Percentiles rank a stretch among this genome's conserved stretches.
These are phyloP conservation scores for Yamadazyma takamatsuzukensis DNA, from an alignment of 805 yeast species.

Conservation along the genomic window DNA sequence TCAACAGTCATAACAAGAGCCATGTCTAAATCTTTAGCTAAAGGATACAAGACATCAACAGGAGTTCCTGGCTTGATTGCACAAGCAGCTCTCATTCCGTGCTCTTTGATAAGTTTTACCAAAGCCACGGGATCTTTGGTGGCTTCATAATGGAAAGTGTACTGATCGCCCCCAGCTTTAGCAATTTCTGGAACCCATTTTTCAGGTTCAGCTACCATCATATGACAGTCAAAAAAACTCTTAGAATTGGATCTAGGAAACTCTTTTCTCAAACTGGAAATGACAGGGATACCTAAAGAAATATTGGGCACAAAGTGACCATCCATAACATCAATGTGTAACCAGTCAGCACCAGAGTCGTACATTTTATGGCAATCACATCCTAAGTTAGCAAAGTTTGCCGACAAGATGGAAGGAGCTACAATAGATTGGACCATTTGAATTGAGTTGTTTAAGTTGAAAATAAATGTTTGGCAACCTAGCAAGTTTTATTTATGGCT, in stretches of 20 bases:
- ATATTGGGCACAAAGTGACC: slow-evolving; percentile 98
- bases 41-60: slow-evolving; percentile 73
- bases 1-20: slow-evolving; percentile 98
- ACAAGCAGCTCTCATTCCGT: slow-evolving; percentile 91
- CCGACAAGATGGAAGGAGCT: slow-evolving; percentile 93
- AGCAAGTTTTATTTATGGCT: no score
- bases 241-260: slow-evolving; percentile 62
- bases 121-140: slow-evolving; percentile 73
- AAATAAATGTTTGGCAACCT: no score
- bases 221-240: slow-evolving; percentile 86
- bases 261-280: slow-evolving; percentile 68
- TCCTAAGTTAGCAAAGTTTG: slow-evolving; percentile 87
- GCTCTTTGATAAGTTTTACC: slow-evolving; percentile 67
- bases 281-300: slow-evolving; percentile 89
- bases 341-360: slow-evolving; percentile 88
- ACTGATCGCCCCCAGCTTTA: slow-evolving; percentile 91
- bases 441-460: not conserved
- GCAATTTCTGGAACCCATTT: slow-evolving; percentile 93
- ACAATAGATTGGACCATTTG: slow-evolving; percentile 74
- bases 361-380: slow-evolving; percentile 81
- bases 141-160: slow-evolving; percentile 94
- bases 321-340: slow-evolving; percentile 98
- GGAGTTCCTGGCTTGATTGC: slow-evolving; percentile 93
- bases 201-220: slow-evolving; percentile 95
- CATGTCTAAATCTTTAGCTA: slow-evolving; percentile 82